Evolutionary conservation across 176 grass and related monocot species (phyloP), one percentile per base, ranked within the genome.

Genomic region (Ensete glaucum): DNA sequence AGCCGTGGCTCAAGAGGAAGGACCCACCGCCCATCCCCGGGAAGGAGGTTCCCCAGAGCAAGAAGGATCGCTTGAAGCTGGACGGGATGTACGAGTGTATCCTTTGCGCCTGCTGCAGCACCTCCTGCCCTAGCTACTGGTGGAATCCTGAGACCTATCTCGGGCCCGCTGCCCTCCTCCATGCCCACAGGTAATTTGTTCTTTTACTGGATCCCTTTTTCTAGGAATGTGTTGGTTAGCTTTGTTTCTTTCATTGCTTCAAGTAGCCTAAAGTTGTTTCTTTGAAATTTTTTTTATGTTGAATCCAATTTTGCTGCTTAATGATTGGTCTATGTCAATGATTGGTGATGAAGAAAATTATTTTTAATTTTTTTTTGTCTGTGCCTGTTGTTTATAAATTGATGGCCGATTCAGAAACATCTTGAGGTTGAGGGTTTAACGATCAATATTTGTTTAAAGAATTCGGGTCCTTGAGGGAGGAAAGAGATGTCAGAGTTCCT

Each of bases 141-240:
- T 77, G 92, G 92, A 96, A 96, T 64, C 89, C 92, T 1, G 92
- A 96, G 79, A 81, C 82, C 25, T 96, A 96, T 27, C 89, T 96
- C 64, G 89, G 92, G 56, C 89, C 92, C 0, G 92, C 92, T 8
- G 87, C 89, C 11, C 87, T 89, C 67, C 89, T 96, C 74, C 89
- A 92, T 29, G 89, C 92, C 57, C 81, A 92, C 27, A 87, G 92
- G 89, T 89, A 3, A 43, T 43, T 43, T 43, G 34, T 43, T 43
- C 34, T 43, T 43, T 6, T 43, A 43, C 34, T 43, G 3, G 34
- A 43, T 43, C 0, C 34, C 11, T 13, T 21, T 70, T 51, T 15
- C 9, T 43, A 5, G 34, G 4, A 34, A 11, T 43, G 34, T 5
- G 34, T 43, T 43, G 34, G 34, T 43, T 43, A 43, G 34, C 34